phyloP scores from a whole-genome alignment of 2,329 filamentous ascomycete species.

The Emydomyces testavorans region DNA sequence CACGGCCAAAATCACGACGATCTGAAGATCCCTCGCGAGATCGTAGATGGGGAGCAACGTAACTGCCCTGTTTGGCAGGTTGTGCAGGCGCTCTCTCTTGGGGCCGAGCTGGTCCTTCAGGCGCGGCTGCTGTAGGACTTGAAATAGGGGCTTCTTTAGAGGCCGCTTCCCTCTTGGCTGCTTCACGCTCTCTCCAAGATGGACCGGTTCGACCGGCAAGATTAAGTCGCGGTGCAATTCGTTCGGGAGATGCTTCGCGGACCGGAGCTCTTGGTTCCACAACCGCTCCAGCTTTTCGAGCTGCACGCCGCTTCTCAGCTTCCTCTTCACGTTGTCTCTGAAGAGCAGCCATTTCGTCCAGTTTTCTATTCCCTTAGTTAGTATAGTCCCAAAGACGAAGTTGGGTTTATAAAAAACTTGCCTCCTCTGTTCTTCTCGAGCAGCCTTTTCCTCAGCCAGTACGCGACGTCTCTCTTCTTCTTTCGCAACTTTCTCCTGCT shows the following conservation, averaged over 20 bases:
- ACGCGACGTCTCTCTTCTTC: constrained; percentile 70
- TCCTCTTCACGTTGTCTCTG: constrained; percentile 82
- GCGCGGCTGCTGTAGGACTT: constrained; percentile 20
- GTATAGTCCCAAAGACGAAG: not conserved
- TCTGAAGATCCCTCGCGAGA: constrained; percentile 14
- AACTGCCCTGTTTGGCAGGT: constrained; percentile 8
- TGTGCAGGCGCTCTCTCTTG: constrained; percentile 22
- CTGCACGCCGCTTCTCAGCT: constrained; percentile 62
- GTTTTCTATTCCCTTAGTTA: constrained; percentile 37
- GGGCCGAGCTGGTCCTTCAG: constrained; percentile 20
- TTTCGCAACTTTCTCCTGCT: constrained; percentile 66
- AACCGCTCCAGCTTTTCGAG: constrained; percentile 47
- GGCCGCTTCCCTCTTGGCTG: constrained; percentile 36
- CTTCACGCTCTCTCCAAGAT: constrained; percentile 50
- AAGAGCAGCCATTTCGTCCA: constrained; percentile 49
- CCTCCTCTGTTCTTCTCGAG: constrained; percentile 49
- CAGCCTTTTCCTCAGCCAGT: constrained; percentile 58
- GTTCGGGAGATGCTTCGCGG: constrained; percentile 42
- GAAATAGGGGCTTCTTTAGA: constrained; percentile 13
- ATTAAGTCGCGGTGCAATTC: constrained; percentile 44
- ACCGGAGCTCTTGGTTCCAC: constrained; percentile 34
- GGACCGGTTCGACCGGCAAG: constrained; percentile 40
- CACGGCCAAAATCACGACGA: constrained; percentile 2
- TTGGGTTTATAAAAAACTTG: constrained; percentile 33
- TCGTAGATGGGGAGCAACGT: constrained; percentile 16